phyloP scores from a whole-genome alignment of 768 basidiomycete genomes.

The Suillus bovinus region DNA sequence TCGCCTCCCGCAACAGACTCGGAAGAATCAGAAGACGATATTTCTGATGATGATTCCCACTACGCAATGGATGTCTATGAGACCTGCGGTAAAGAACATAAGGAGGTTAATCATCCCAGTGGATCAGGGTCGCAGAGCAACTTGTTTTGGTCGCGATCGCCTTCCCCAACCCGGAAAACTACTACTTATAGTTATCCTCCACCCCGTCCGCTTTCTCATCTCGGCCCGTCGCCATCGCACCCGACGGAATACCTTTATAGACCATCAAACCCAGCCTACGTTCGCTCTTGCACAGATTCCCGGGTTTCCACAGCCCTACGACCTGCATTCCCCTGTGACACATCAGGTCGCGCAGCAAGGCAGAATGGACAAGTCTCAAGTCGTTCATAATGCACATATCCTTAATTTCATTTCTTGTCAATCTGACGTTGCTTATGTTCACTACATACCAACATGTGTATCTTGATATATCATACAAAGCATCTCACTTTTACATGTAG shows the following conservation, averaged over 20 bases:
- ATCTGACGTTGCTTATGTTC: neutral
- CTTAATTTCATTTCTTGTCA: neutral
- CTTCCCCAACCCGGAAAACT: constrained; percentile 8
- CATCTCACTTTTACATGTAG: constrained; percentile 1
- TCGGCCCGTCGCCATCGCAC: constrained; percentile 9
- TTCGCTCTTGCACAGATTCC: constrained; percentile 33
- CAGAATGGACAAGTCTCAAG: neutral
- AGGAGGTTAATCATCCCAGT: constrained; percentile 18
- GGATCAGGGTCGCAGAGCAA: constrained; percentile 8
- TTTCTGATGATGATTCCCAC: constrained; percentile 27
- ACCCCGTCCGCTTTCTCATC: neutral
- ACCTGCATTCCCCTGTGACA: constrained; percentile 29
- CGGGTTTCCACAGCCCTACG: constrained; percentile 36
- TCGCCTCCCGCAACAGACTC: constrained; percentile 30
- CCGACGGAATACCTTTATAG: constrained; percentile 27
- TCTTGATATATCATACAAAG: constrained; percentile 2
- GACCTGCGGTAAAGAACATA: constrained; percentile 6
- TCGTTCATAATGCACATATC: neutral
- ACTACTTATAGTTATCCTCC: constrained; percentile 10
- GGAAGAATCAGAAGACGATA: constrained; percentile 20
- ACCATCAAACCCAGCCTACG: constrained; percentile 33
- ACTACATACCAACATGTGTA: constrained; percentile 5
- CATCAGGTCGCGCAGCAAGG: constrained; percentile 1
- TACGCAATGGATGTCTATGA: constrained; percentile 24
- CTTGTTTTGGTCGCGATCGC: constrained; percentile 11